Evolutionary conservation across 2,329 filamentous ascomycete genomes (phyloP), one percentile per base, ranked within the genome.

Genomic region (Curvularia spicifera): DNA sequence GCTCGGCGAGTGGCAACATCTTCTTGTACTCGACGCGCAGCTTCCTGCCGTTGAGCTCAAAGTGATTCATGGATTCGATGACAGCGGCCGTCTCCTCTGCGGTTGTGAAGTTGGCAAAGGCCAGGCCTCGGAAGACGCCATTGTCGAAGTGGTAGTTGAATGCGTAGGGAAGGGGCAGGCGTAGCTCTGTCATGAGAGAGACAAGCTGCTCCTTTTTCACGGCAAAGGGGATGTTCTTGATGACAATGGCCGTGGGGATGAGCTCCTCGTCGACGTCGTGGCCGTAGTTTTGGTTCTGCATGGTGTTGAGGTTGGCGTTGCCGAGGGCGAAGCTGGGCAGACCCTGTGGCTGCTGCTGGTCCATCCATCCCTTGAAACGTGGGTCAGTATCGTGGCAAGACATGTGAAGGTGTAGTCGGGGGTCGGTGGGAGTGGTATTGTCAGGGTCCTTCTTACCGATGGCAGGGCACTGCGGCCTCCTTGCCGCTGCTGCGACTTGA

Each of bases 121-220:
- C 95, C 51, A 99, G 83, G 6, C 95, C 95, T 57, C 95, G 85
- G 81, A 99, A 99, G 28, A 99, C 93, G 28, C 95, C 95, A 71
- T 96, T 96, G 76, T 99, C 95, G 74, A 99, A 99, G 78, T 99
- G 95, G 73, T 99, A 98, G 82, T 99, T 99, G 84, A 99, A 99
- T 12, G 95, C 95, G 74, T 99, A 99, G 0, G 95, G 95, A 67
- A 98, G 87, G 1, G 95, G 95, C 39, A 99, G 85, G 66, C 92
- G 90, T 84, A 98, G 87, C 20, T 97, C 91, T 8, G 93, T 91
- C 95, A 99, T 99, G 67, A 97, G 85, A 62, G 89, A 87, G 33
- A 96, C 91, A 39, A 99, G 84, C 71, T 94, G 92, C 79, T 99
- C 95, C 80, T 98, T 98, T 78, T 97, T 93, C 56, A 98, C 93